phyloP scores from a whole-genome alignment of 306 rosid species.

The Fagus crenata region DNA sequence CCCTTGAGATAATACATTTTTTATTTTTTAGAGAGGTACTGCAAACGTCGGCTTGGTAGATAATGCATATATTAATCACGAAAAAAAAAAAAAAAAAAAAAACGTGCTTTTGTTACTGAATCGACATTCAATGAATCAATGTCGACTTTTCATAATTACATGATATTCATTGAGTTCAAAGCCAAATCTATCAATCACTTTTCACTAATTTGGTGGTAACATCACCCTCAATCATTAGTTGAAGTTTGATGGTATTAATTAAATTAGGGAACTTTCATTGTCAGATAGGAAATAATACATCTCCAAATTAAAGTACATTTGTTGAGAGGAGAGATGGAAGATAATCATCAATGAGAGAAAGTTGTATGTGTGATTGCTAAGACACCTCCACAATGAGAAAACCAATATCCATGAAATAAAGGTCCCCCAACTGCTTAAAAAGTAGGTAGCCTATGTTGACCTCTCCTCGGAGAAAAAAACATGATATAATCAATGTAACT shows the following conservation, averaged over 20 bases:
- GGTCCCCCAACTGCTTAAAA: conserved; percentile 13
- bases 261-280: not conserved
- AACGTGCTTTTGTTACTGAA: not conserved
- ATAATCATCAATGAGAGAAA: not conserved
- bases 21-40: no score
- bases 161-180: not conserved
- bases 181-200: not conserved
- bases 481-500: conserved; percentile 45
- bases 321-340: not conserved
- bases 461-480: conserved; percentile 31
- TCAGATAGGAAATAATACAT: not conserved
- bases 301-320: not conserved
- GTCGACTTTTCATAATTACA: not conserved
- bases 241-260: not conserved
- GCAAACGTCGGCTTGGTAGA: not conserved
- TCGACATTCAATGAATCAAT: conserved; percentile 3
- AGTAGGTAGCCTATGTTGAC: conserved; percentile 32
- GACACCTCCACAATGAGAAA: not conserved
- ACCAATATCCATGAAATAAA: not conserved
- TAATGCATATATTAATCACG: not conserved
- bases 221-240: not conserved
- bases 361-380: not conserved
- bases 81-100: not conserved
- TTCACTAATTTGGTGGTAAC: not conserved
- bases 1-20: no score